phyloP scores from a whole-genome alignment of 768 basidiomycete genomes.

The Candolleomyces eurysporus region DNA sequence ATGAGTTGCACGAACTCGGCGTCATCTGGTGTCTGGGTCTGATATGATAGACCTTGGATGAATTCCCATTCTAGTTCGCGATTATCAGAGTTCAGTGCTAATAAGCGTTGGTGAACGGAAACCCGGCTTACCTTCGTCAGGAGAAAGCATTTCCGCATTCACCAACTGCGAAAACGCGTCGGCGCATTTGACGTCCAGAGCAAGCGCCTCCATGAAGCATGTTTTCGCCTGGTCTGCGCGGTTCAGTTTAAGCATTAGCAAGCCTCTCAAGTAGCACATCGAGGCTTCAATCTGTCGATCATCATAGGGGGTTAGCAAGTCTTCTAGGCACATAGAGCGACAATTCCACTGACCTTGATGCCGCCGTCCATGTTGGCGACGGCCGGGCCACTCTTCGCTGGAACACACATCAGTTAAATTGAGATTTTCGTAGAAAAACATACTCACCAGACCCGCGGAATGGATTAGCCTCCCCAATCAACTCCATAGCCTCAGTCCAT shows the following conservation, averaged over 20 bases:
- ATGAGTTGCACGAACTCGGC: slow-evolving; percentile 91
- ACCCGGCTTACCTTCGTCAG: slow-evolving; percentile 76
- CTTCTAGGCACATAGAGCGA: not conserved
- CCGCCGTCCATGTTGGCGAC: slow-evolving; percentile 87
- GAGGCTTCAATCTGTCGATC: slow-evolving; percentile 84
- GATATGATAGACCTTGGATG: slow-evolving; percentile 78
- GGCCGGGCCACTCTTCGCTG: slow-evolving; percentile 65
- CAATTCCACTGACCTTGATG: slow-evolving; percentile 66
- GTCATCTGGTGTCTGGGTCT: slow-evolving; percentile 81
- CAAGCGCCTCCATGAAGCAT: slow-evolving; percentile 93
- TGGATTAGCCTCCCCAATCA: slow-evolving; percentile 91
- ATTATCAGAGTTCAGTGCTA: not conserved
- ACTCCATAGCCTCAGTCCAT: slow-evolving; percentile 88
- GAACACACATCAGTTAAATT: slow-evolving; percentile 1
- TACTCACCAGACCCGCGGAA: slow-evolving; percentile 67
- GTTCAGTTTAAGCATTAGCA: slow-evolving; percentile 92
- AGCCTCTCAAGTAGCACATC: slow-evolving; percentile 91
- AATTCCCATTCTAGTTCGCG: slow-evolving; percentile 86
- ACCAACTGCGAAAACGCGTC: slow-evolving; percentile 92
- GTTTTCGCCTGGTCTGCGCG: slow-evolving; percentile 89
- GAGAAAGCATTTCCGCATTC: slow-evolving; percentile 92
- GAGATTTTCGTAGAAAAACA: not conserved
- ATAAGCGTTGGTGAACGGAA: not conserved
- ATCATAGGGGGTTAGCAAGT: not conserved
- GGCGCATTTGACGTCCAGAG: slow-evolving; percentile 95